Evolutionary conservation across 352 stramenopile species (phyloP).

Genomic region (Pythium apleroticum): DNA sequence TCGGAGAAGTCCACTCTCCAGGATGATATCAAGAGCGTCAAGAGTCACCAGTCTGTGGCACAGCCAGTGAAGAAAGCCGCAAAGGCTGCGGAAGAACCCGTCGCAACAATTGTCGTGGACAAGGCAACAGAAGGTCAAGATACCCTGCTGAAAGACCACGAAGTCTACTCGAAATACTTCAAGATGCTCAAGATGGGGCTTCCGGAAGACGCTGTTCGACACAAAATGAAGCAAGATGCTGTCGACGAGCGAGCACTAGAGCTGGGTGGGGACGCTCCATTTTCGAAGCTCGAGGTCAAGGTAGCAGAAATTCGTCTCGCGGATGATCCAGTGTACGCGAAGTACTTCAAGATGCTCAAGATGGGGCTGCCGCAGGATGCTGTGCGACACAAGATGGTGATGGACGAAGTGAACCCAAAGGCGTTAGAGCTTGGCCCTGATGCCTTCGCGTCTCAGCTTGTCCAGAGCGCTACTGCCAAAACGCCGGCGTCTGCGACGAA

Average conservation of each 20-base stretch:
- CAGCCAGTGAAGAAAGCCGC: slow-evolving; percentile 3
- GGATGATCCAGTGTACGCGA: slow-evolving; percentile 65
- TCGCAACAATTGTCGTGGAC: neutral
- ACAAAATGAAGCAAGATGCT: slow-evolving; percentile 79
- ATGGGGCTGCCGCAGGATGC: slow-evolving; percentile 85
- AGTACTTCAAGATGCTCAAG: slow-evolving; percentile 95
- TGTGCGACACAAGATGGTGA: slow-evolving; percentile 82
- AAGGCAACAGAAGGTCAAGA: slow-evolving; percentile 3
- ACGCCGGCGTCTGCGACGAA: slow-evolving; percentile 3
- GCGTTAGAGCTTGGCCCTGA: slow-evolving; percentile 71
- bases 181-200: slow-evolving; percentile 93
- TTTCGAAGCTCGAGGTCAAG: slow-evolving; percentile 31
- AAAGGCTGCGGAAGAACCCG: slow-evolving; percentile 3
- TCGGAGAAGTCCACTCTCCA: slow-evolving; percentile 39
- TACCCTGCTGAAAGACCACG: slow-evolving; percentile 50
- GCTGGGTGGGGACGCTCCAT: slow-evolving; percentile 36
- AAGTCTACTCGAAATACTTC: slow-evolving; percentile 89
- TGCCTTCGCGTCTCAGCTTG: slow-evolving; percentile 45
- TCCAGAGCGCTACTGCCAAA: neutral
- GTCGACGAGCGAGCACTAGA: slow-evolving; percentile 38
- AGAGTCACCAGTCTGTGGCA: slow-evolving; percentile 15
- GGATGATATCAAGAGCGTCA: slow-evolving; percentile 65
- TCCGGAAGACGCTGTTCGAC: slow-evolving; percentile 72
- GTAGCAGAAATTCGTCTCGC: slow-evolving; percentile 38
- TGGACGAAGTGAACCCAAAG: slow-evolving; percentile 44